Percentiles rank a stretch among this genome's conserved stretches.
Conservation (phyloP, 2,329 filamentous ascomycete species). For the Cladophialophora exuberans region DNA sequence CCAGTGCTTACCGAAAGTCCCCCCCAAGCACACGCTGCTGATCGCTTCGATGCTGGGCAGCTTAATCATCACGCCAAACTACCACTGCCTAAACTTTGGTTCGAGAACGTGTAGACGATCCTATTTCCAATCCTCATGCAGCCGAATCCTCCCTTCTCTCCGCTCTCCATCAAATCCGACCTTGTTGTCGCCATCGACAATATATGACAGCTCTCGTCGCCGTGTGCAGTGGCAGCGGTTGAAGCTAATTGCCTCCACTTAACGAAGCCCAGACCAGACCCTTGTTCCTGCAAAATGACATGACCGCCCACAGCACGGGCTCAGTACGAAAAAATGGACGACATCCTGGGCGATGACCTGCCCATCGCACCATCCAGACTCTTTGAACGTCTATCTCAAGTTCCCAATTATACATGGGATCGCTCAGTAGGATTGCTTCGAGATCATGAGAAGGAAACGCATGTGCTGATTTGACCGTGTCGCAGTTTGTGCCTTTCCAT, state of each 20-base stretch:
- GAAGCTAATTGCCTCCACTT: constrained; percentile 1
- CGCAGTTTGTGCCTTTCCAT: constrained; percentile 44
- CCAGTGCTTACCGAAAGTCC: constrained; percentile 3
- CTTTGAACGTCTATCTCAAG: constrained; percentile 72
- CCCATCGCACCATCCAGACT: constrained; percentile 66
- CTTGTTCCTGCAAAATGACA: constrained; percentile 18
- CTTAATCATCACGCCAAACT: constrained; percentile 19
- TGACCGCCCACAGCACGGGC: constrained; percentile 15
- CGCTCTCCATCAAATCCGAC: constrained; percentile 4
- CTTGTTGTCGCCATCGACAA: neutral
- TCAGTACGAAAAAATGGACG: constrained; percentile 27
- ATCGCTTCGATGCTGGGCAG: constrained; percentile 1
- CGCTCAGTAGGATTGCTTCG: constrained; percentile 50
- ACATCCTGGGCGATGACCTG: constrained; percentile 49
- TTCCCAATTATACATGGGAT: constrained; percentile 78
- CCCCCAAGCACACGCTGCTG: constrained; percentile 8
- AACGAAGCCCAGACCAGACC: constrained; percentile 4
- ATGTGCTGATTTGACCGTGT: constrained; percentile 9
- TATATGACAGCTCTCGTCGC: too few relatives aligned
- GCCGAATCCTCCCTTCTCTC: constrained; percentile 7
- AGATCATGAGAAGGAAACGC: neutral
- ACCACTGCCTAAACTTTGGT: neutral
- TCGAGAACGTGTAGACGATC: constrained; percentile 10
- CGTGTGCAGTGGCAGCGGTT: neutral
- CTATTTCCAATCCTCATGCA: constrained; percentile 6